Percentiles rank a stretch among this genome's conserved stretches.
Evolutionary conservation across 2,329 filamentous ascomycete species (phyloP).

Genomic region (Verticillium longisporum): DNA sequence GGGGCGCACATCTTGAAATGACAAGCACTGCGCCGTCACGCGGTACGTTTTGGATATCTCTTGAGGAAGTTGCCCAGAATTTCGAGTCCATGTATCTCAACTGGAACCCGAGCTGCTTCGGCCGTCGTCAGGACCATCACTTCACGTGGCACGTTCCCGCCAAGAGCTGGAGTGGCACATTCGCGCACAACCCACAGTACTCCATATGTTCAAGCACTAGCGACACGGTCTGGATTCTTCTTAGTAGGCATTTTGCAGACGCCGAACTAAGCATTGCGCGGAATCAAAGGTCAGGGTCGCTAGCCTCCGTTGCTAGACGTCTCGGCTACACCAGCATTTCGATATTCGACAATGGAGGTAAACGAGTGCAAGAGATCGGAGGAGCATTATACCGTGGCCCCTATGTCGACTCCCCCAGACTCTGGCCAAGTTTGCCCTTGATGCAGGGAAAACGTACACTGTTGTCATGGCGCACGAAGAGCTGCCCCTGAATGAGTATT

Average conservation of each 20-base stretch:
- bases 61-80: slow-evolving; percentile 80
- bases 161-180: slow-evolving; percentile 42
- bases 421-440: slow-evolving; percentile 58
- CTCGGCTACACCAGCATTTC: slow-evolving; percentile 85
- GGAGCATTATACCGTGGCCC: slow-evolving; percentile 66
- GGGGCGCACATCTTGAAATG: slow-evolving; percentile 4
- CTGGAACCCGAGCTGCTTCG: slow-evolving; percentile 87
- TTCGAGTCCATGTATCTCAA: slow-evolving; percentile 97
- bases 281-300: slow-evolving; percentile 26
- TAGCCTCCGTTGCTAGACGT: slow-evolving; percentile 40
- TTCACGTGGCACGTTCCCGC: slow-evolving; percentile 70
- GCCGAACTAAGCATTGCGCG: slow-evolving; percentile 52
- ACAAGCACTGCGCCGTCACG: slow-evolving; percentile 17
- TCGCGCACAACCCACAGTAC: slow-evolving; percentile 65
- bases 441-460: slow-evolving; percentile 37
- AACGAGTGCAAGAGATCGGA: slow-evolving; percentile 68
- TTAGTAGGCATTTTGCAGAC: slow-evolving; percentile 79
- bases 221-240: slow-evolving; percentile 72
- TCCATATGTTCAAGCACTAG: slow-evolving; percentile 52
- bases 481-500: slow-evolving; percentile 64
- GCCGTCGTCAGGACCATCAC: slow-evolving; percentile 77
- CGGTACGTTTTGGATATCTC: slow-evolving; percentile 90
- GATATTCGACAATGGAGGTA: slow-evolving; percentile 65
- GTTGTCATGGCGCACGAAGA: slow-evolving; percentile 74
- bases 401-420: slow-evolving; percentile 93